These are phyloP conservation scores for Salvia miltiorrhiza DNA, from an alignment of 257 asterid species.

Conservation along the genomic window DNA sequence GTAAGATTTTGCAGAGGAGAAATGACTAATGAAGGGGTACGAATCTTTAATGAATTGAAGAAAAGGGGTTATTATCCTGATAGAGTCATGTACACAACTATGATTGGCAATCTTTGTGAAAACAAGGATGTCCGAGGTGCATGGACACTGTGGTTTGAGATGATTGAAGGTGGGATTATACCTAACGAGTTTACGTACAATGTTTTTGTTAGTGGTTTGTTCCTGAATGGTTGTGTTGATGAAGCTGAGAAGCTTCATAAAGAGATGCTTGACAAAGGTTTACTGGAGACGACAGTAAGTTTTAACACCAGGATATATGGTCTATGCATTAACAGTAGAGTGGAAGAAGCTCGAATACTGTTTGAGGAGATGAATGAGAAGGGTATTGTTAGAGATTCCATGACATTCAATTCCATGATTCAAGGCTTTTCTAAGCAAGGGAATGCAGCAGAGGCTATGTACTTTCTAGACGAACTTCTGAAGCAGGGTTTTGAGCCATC, in stretches of 20 bases:
- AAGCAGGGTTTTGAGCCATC: conserved; percentile 48
- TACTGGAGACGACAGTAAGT: conserved; percentile 37
- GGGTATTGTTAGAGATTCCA: conserved; percentile 37
- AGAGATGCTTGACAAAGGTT: conserved; percentile 61
- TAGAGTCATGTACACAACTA: conserved; percentile 62
- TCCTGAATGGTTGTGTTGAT: conserved; percentile 35
- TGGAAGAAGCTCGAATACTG: conserved; percentile 42
- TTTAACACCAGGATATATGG: conserved; percentile 64
- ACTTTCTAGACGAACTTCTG: conserved; percentile 39
- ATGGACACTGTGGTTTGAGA: conserved; percentile 62
- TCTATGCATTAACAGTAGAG: conserved; percentile 46
- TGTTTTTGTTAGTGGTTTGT: conserved; percentile 50
- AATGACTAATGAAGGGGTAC: conserved; percentile 47
- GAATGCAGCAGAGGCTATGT: conserved; percentile 34
- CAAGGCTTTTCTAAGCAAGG: conserved; percentile 46
- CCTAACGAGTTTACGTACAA: conserved; percentile 59
- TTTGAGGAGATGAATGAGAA: conserved; percentile 49
- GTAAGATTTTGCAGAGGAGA: conserved; percentile 50
- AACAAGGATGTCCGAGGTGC: conserved; percentile 54
- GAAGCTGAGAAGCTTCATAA: conserved; percentile 62
- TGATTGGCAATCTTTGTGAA: conserved; percentile 58
- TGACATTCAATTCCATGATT: conserved; percentile 51
- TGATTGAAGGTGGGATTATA: conserved; percentile 49
- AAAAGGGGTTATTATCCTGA: conserved; percentile 68
- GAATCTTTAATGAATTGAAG: conserved; percentile 60